Base-by-base conservation (phyloP, 129 eudicot species). In the Flaveria linearis region DNA sequence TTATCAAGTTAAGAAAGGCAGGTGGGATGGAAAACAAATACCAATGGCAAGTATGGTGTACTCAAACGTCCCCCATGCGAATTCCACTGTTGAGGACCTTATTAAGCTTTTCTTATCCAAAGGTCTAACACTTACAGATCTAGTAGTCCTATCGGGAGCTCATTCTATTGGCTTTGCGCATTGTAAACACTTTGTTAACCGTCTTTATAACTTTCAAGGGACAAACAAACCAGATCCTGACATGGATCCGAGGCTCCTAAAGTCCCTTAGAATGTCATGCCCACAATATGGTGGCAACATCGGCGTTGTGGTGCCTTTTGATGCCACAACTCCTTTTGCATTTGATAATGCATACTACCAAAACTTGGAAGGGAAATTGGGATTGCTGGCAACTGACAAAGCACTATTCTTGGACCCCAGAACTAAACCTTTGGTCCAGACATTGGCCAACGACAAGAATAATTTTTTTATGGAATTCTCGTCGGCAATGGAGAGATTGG, bases 111-210 rank as follows among this genome's bases (percentile, higher is more conserved):
- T 92, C 70, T 63, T 74, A 15, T 92, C 98, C 4, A 92, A 92
- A 76, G 98, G 96, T 12, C 85, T 92, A 55, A 86, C 88, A 1
- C 75, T 80, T 1, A 78, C 83, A 9, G 98, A 92, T 69, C 74
- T 92, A 3, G 94, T 90, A 10, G 86, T 88, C 78, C 88, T 92
- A 68, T 88, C 95, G 0, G 98, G 98, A 25, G 96, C 96, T 11
- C 98, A 92, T 65, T 86, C 98, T 3, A 88, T 92, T 0, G 98
- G 98, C 11, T 92, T 88, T 25, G 88, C 98, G 1, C 96, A 92
- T 10, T 92, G 98, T 71, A 85, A 77, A 67, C 79, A 90, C 47
- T 81, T 92, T 58, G 83, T 88, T 52, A 83, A 50, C 55, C 86
- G 96, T 22, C 78, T 92, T 25, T 92, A 92, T 63, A 77, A 90